Evolutionary conservation across 371 early-diverging fungal species (phyloP).

Genomic region (Lichtheimia corymbifera): DNA sequence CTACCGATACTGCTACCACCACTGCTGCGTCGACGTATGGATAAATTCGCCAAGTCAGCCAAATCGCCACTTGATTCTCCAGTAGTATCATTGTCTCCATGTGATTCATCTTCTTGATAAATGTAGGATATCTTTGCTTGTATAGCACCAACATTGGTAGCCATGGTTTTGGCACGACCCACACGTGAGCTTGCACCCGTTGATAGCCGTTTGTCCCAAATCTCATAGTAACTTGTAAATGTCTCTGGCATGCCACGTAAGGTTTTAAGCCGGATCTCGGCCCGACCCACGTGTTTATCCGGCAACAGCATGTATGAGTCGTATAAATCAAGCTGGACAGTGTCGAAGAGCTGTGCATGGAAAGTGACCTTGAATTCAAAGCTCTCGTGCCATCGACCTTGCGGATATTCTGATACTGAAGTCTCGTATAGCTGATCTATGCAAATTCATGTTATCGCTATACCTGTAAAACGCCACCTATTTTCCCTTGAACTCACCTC

Average conservation of each 20-base stretch:
- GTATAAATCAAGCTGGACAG: conserved; percentile 72
- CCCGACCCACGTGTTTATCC: conserved; percentile 73
- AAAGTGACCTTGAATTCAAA: conserved; percentile 76
- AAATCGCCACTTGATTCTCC: background rate
- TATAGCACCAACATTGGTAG: conserved; percentile 67
- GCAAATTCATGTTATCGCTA: no score
- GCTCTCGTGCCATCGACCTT: conserved; percentile 74
- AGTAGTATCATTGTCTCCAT: background rate
- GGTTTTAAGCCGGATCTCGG: conserved; percentile 67
- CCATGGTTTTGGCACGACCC: conserved; percentile 49
- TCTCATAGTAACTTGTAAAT: conserved; percentile 67
- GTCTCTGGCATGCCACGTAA: conserved; percentile 68
- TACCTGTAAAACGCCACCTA: background rate
- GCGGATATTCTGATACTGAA: conserved; percentile 58
- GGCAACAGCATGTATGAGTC: conserved; percentile 61
- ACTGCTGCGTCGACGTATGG: no score
- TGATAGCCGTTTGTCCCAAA: conserved; percentile 63
- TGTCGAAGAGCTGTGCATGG: conserved; percentile 81
- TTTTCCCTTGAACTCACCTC: conserved; percentile 30
- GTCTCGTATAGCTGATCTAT: conserved; percentile 70
- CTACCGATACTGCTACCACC: background rate
- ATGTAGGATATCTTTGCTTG: conserved; percentile 68
- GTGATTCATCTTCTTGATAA: conserved; percentile 42
- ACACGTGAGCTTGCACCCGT: conserved; percentile 57
- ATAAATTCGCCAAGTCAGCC: background rate